Evolutionary conservation across 2,329 filamentous ascomycete genomes (phyloP), one percentile per base, ranked within the genome.

Genomic region (Fusarium papillatum): DNA sequence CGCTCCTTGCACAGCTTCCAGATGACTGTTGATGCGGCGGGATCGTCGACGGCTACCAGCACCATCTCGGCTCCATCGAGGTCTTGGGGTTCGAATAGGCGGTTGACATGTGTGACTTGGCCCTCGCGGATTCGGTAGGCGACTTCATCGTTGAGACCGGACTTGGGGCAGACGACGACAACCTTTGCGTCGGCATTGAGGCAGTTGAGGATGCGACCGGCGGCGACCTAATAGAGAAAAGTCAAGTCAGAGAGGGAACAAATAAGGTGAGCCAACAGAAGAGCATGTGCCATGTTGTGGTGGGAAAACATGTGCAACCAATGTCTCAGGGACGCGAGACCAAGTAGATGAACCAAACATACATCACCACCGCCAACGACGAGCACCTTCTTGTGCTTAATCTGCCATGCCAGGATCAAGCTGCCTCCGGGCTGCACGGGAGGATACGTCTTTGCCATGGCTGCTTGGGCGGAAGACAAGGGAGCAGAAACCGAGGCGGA

Each of bases 311-410:
- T 38, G 39, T 66, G 26, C 22, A 62, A 24, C 36, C 26, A 68
- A 59, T 60, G 57, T 43, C 59, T 63, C 38, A 60, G 26, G 50
- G 31, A 55, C 61, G 55, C 59, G 65, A 60, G 65, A 74, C 14
- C 55, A 55, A 39, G 50, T 60, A 64, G 67, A 53, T 76, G 66
- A 74, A 76, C 65, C 64, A 63, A 38, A 75, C 90, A 78, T 87
- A 98, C 96, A 90, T 98, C 96, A 84, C 97, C 97, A 79, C 97
- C 97, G 76, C 97, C 97, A 10, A 99, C 92, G 7, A 99, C 94
- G n/a, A 99, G 87, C 19, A 98, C 93, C 76, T 92, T 92, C 85
- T 97, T 98, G 84, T 93, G 93, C 82, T 92, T 94, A 80, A 98
- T 93, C 86, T 98, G 97, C 96, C 96, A 99, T 82, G 97, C 97